Evolutionary conservation across 2,329 filamentous ascomycete species (phyloP).

Genomic region (Pseudogymnoascus sp.): DNA sequence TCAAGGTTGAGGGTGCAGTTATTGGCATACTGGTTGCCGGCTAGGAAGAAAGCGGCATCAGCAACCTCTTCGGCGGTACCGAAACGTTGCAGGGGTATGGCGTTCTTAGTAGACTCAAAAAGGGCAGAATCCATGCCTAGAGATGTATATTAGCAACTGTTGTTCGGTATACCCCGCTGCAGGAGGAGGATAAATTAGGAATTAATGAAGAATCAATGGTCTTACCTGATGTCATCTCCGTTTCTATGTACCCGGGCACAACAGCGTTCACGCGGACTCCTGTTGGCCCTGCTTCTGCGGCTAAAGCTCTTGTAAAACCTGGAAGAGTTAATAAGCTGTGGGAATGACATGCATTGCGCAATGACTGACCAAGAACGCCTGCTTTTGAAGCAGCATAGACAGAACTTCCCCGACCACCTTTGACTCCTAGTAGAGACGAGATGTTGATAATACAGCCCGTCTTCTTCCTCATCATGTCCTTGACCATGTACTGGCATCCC

Average conservation of each 20-base stretch:
- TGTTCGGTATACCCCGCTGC: constrained; percentile 16
- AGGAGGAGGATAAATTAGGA: constrained; percentile 22
- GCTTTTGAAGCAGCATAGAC: constrained; percentile 76
- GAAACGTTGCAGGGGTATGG: constrained; percentile 60
- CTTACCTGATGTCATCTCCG: constrained; percentile 67
- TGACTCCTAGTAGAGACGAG: constrained; percentile 63
- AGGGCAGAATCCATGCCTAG: constrained; percentile 38
- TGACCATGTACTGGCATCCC: constrained; percentile 47
- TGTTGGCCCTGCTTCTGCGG: constrained; percentile 50
- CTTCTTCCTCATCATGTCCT: constrained; percentile 37
- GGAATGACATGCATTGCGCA: neutral
- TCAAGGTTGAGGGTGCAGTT: constrained; percentile 83
- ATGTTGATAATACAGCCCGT: constrained; percentile 68
- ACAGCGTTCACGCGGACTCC: constrained; percentile 72
- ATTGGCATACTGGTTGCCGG: constrained; percentile 71
- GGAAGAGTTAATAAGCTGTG: neutral
- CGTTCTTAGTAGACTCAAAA: constrained; percentile 18
- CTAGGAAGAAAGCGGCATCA: constrained; percentile 73
- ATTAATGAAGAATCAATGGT: constrained; percentile 10
- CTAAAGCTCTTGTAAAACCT: constrained; percentile 63
- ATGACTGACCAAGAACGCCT: constrained; percentile 56
- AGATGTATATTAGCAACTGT: constrained; percentile 27
- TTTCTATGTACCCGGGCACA: constrained; percentile 74
- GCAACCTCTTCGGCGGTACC: constrained; percentile 65
- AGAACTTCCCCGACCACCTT: constrained; percentile 61